Percentiles rank a stretch among this genome's conserved stretches.
Evolutionary conservation across 306 rosid genomes (phyloP).

Genomic region (Begonia peltatifolia): DNA sequence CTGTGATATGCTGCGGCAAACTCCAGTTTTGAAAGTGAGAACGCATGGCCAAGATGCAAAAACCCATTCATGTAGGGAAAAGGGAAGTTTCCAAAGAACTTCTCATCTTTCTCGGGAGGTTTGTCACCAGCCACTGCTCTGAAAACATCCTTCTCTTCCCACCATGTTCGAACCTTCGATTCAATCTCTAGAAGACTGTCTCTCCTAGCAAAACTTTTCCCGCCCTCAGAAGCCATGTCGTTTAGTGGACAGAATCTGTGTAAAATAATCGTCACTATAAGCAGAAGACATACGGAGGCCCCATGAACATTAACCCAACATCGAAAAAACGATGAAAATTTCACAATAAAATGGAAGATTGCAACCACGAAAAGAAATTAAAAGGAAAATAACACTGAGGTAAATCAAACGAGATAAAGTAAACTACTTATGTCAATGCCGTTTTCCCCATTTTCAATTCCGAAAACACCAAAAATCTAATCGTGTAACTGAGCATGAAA

Average conservation of each 20-base stretch:
- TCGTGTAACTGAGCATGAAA: no score
- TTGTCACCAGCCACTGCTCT: constrained; percentile 53
- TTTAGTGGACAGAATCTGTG: constrained; percentile 30
- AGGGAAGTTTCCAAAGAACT: constrained; percentile 86
- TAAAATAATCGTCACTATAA: not conserved
- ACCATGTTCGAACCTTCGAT: constrained; percentile 45
- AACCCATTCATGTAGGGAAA: constrained; percentile 91
- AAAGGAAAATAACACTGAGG: no score
- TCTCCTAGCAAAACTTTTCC: constrained; percentile 63
- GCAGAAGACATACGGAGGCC: not conserved
- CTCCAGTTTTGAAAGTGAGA: constrained; percentile 67
- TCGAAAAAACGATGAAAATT: no score
- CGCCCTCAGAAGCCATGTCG: constrained; percentile 60
- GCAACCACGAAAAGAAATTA: no score
- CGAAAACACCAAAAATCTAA: no score
- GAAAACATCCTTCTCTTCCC: constrained; percentile 72
- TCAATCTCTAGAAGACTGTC: constrained; percentile 71
- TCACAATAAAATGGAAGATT: no score
- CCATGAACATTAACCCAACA: no score
- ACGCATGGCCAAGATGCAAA: constrained; percentile 77
- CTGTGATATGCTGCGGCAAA: constrained; percentile 82
- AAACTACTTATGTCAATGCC: no score
- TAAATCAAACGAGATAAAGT: no score
- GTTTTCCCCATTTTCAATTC: no score
- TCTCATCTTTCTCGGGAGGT: constrained; percentile 46